phyloP scores from a whole-genome alignment of 2,329 filamentous ascomycete genomes.

The Talaromyces verruculosus region DNA sequence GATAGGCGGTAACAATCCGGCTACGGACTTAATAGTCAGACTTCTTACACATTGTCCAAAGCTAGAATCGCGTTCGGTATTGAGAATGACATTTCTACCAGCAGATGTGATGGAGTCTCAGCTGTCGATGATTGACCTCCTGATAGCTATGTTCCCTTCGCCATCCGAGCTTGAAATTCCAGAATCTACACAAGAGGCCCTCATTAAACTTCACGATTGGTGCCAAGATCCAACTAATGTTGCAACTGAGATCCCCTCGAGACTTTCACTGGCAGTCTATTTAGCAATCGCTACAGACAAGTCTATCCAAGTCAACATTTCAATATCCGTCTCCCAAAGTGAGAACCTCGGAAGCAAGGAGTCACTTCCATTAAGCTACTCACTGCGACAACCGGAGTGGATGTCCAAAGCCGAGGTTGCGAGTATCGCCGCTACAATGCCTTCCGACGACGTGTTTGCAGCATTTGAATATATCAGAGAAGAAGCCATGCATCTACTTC shows the following conservation, averaged over 20 bases:
- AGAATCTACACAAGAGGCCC: conserved; percentile 32
- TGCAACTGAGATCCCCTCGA: not conserved
- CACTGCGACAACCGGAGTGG: conserved; percentile 54
- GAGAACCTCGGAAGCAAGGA: not conserved
- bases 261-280: not conserved
- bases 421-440: conserved; percentile 42
- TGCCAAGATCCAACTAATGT: not conserved
- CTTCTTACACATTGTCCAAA: not conserved
- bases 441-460: conserved; percentile 47
- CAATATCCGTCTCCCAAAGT: not conserved
- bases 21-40: not conserved
- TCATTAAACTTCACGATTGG: not conserved
- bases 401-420: conserved; percentile 52
- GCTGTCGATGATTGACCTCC: conserved; percentile 53
- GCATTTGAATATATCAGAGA: conserved; percentile 50
- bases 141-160: conserved; percentile 53
- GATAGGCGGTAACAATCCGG: not conserved
- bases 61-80: not conserved
- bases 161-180: conserved; percentile 44
- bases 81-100: conserved; percentile 30
- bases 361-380: not conserved
- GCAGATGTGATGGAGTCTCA: conserved; percentile 51
- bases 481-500: conserved; percentile 34
- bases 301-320: not conserved
- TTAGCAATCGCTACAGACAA: not conserved